Conservation (phyloP, 2,329 filamentous ascomycete species). For the Corniculantispora saksenae region DNA sequence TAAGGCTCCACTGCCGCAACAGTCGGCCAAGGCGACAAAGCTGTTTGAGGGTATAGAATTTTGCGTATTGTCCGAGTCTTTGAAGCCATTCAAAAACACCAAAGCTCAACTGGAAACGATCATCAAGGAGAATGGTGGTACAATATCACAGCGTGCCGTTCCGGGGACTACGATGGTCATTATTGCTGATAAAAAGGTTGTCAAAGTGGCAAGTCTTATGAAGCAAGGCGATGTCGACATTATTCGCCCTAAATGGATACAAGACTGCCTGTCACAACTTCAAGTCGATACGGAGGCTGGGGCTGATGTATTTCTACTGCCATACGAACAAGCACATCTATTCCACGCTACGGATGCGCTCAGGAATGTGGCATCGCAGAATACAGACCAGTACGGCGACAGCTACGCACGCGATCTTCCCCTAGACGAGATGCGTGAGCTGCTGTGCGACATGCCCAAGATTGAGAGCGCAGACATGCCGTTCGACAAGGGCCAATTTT, state of each 20-base stretch:
- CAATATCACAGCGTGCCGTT: constrained; percentile 71
- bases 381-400: constrained; percentile 78
- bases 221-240: constrained; percentile 72
- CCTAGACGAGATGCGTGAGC: constrained; percentile 59
- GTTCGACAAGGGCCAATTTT: constrained; percentile 49
- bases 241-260: constrained; percentile 77
- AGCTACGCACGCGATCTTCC: constrained; percentile 75
- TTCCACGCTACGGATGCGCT: constrained; percentile 66
- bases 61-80: constrained; percentile 78
- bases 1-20: constrained; percentile 43
- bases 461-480: constrained; percentile 37
- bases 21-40: constrained; percentile 54
- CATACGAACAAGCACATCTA: constrained; percentile 64
- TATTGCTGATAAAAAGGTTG: constrained; percentile 75
- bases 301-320: constrained; percentile 62
- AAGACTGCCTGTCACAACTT: constrained; percentile 71
- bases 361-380: constrained; percentile 54
- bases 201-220: constrained; percentile 81
- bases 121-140: constrained; percentile 81
- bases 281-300: not conserved
- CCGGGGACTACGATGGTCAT: constrained; percentile 65
- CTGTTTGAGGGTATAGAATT: constrained; percentile 79
- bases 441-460: constrained; percentile 54
- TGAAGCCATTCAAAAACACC: constrained; percentile 67
- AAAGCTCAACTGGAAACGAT: constrained; percentile 79